Conservation (phyloP, 208 protist genomes). For the Tritrichomonas foetus region DNA sequence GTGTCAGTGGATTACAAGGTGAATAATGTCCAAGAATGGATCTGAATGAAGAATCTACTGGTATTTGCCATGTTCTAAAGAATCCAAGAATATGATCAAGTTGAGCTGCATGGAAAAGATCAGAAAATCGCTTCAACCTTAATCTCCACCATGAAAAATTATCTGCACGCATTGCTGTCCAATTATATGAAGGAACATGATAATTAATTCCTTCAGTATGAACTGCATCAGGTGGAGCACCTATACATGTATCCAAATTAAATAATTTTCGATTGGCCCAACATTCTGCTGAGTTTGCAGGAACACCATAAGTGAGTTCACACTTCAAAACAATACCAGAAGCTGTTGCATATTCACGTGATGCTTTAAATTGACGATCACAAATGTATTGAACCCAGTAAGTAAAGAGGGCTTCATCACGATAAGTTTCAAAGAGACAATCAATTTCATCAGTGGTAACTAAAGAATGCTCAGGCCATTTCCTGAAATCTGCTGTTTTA, state of each 20-base stretch:
- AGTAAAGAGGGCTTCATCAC: neutral
- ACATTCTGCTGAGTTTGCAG: neutral
- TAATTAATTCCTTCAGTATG: neutral
- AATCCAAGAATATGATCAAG: neutral
- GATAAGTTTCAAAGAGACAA: neutral
- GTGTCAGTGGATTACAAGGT: neutral
- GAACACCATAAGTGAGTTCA: neutral
- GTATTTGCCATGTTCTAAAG: neutral
- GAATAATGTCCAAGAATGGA: neutral
- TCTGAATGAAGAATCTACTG: neutral
- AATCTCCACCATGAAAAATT: neutral
- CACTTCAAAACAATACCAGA: neutral
- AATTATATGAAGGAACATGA: neutral
- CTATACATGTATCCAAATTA: neutral
- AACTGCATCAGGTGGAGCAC: neutral
- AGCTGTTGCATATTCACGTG: neutral
- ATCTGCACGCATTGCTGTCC: neutral
- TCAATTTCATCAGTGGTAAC: neutral
- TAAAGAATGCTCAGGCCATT: neutral
- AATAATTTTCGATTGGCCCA: neutral
- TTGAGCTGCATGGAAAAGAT: neutral
- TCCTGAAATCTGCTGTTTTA: neutral
- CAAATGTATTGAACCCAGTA: neutral
- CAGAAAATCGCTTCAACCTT: neutral
- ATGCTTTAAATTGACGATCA: neutral